These are phyloP conservation scores for Sugiyamaella neomexicana DNA, from an alignment of 1,139 yeast genomes.

Conservation along the genomic window DNA sequence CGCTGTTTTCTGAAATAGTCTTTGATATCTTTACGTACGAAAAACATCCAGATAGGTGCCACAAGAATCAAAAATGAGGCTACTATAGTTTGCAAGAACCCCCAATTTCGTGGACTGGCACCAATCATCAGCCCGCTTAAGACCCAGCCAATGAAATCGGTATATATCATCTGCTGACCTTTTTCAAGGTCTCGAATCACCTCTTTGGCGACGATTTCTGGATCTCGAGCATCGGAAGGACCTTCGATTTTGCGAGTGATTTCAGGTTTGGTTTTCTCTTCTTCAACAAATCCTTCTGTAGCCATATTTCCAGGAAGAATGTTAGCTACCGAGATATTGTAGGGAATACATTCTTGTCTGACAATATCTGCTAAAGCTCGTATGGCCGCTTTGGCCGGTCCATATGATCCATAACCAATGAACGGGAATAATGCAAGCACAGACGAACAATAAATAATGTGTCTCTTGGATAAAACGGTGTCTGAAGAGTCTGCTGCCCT, in stretches of 20 bases:
- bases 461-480: conserved; percentile 42
- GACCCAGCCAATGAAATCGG: conserved; percentile 86
- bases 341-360: conserved; percentile 77
- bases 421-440: conserved; percentile 82
- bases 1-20: conserved; percentile 45
- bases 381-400: conserved; percentile 84
- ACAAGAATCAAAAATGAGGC: conserved; percentile 55
- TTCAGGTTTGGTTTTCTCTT: conserved; percentile 80
- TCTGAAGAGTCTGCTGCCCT: conserved; percentile 22
- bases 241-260: conserved; percentile 87
- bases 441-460: conserved; percentile 76
- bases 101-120: conserved; percentile 62
- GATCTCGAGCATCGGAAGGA: conserved; percentile 67
- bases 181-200: conserved; percentile 56
- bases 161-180: conserved; percentile 75
- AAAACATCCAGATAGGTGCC: conserved; percentile 61
- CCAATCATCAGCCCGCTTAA: conserved; percentile 71
- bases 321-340: conserved; percentile 53
- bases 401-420: conserved; percentile 88
- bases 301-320: conserved; percentile 87
- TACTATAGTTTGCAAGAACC: conserved; percentile 44
- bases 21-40: conserved; percentile 57
- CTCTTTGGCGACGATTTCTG: conserved; percentile 63
- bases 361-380: conserved; percentile 70
- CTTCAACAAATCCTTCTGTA: conserved; percentile 83